Base-by-base conservation (phyloP, 1,139 yeast genomes). In the Yamadazyma dushanensis region DNA sequence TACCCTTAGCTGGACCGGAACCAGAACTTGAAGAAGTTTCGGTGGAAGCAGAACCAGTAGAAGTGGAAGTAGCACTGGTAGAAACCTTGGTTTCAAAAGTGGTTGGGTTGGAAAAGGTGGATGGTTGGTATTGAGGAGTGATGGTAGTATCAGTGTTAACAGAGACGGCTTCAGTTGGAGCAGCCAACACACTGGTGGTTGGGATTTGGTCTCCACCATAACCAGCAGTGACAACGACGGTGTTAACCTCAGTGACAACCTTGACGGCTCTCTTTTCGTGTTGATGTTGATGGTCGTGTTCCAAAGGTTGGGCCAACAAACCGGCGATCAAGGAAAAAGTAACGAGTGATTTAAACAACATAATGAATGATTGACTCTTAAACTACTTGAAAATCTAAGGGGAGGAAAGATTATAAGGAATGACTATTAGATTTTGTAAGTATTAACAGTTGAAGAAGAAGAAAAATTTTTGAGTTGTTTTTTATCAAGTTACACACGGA, bases 341-440 rank as follows among this genome's bases (percentile, higher is more conserved):
- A 38, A 53, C 55, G 43, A 63, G 63, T 41, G 70, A 63, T 47
- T 67, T 70, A 57, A 76, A 73, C 58, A 76, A 66, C 83, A 78
- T 78, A 28, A 41, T 16, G 41, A 34, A 31, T 18, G 36, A 28
- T 22, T 24, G 22, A 27, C 34, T 27, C 30, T 25, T 28, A 19
- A 27, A 20, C 21, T 27, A 29, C 18, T 18, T 22, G 21, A 29
- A 32, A 40, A 40, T 36, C 44, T 37, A 37, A 30, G 32, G 37
- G 45, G 37, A 36, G 27, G 30, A 39, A 30, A 25, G 27, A 25
- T 25, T 24, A 30, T 32, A 42, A 42, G 46, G 46, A 42, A 37
- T 36, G 46, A 40, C 44, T 40, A 35, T 27, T 33, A 38, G 41
- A 35, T 30, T 38, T 38, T 36, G 21, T 11, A 36, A 11, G 18